Percentiles rank a stretch among this genome's conserved stretches.
Conservation (phyloP, 208 protist species). For the Kentomonas sorsogonicus region DNA sequence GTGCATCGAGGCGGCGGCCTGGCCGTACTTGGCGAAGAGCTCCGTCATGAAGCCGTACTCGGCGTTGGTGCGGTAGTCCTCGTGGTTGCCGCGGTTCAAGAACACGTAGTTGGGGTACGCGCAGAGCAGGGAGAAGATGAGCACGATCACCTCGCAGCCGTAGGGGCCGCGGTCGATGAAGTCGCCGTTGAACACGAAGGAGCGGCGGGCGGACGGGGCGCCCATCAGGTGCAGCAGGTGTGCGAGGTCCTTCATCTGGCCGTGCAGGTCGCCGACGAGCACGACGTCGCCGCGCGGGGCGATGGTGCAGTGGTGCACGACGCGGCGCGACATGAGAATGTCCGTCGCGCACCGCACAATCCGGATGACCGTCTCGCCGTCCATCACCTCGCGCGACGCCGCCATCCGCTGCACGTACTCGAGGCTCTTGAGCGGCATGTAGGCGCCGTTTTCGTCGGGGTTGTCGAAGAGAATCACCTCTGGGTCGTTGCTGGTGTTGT, state of each 20-base stretch:
- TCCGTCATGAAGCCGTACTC: constrained; percentile 79
- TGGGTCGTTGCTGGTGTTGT: neutral
- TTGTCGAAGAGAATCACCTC: neutral
- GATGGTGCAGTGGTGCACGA: constrained; percentile 55
- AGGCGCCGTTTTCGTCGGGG: constrained; percentile 25
- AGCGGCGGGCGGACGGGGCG: constrained; percentile 36
- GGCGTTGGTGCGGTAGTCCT: constrained; percentile 74
- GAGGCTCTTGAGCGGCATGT: constrained; percentile 32
- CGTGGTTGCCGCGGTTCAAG: constrained; percentile 92
- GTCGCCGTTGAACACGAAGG: constrained; percentile 98
- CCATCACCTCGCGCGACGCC: constrained; percentile 32
- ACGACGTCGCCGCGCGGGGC: constrained; percentile 48
- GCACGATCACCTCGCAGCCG: constrained; percentile 89
- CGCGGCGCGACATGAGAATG: constrained; percentile 29
- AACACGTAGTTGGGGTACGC: constrained; percentile 76
- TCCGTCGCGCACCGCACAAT: constrained; percentile 45
- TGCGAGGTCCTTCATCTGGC: constrained; percentile 82
- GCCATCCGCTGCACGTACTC: constrained; percentile 29
- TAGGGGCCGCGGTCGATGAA: constrained; percentile 99
- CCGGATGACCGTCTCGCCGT: constrained; percentile 24
- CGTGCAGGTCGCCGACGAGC: constrained; percentile 87
- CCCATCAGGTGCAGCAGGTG: constrained; percentile 61
- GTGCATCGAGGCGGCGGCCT: constrained; percentile 34
- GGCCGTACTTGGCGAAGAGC: constrained; percentile 67
- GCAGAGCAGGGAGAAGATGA: constrained; percentile 76